These are phyloP conservation scores for Epichloe gansuensis DNA, from an alignment of 2,329 filamentous ascomycete genomes.

Conservation along the genomic window DNA sequence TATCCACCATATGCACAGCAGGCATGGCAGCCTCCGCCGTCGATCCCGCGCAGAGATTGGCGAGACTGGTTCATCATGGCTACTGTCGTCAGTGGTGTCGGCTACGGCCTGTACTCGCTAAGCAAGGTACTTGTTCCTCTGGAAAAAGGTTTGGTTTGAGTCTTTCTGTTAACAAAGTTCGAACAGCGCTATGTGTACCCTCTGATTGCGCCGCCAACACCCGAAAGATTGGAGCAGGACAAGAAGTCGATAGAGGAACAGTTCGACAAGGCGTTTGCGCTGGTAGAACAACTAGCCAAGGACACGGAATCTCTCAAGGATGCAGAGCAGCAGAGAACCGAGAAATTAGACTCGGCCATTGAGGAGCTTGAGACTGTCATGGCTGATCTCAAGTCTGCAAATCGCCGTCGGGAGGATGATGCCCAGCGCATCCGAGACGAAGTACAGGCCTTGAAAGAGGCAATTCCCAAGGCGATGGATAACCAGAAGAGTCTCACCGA, in stretches of 20 bases:
- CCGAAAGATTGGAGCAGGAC: conserved; percentile 85
- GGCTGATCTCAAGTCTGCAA: conserved; percentile 66
- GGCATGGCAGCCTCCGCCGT: conserved; percentile 45
- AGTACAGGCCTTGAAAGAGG: conserved; percentile 65
- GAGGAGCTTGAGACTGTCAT: conserved; percentile 77
- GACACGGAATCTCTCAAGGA: conserved; percentile 83
- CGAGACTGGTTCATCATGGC: conserved; percentile 99
- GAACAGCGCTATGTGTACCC: conserved; percentile 76
- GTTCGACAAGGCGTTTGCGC: conserved; percentile 80
- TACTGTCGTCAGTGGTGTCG: conserved; percentile 78
- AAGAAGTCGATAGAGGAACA: conserved; percentile 86
- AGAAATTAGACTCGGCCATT: conserved; percentile 69
- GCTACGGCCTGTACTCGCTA: conserved; percentile 78
- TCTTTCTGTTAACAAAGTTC: neutral
- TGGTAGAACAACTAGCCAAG: conserved; percentile 82
- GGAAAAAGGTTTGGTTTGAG: neutral
- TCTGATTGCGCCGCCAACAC: conserved; percentile 83
- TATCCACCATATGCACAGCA: conserved; percentile 38
- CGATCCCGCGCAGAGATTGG: conserved; percentile 76
- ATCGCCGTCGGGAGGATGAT: conserved; percentile 74
- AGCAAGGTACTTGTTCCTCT: conserved; percentile 52
- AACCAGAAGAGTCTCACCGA: conserved; percentile 79
- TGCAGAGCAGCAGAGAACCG: conserved; percentile 72
- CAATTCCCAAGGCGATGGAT: conserved; percentile 79
- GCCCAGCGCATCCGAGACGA: conserved; percentile 77